Evolutionary conservation across 352 stramenopile genomes (phyloP).

Genomic region (Phytophthora rubi): DNA sequence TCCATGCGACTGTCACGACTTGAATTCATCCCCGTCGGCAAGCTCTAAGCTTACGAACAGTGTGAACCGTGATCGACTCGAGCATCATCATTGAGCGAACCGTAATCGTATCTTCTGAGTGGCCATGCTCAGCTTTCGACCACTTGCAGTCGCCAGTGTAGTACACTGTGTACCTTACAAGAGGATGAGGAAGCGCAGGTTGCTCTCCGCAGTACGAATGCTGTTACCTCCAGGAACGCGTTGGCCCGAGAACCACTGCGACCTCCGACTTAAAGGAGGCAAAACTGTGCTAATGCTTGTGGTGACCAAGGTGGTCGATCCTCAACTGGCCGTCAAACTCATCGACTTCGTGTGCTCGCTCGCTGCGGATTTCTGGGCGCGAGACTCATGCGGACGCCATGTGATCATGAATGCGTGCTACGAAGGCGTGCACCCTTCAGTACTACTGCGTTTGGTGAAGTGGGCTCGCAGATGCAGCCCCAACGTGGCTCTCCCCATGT

Average conservation of each 20-base stretch:
- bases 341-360: constrained; percentile 14
- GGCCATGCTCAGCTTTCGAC: background rate
- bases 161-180: background rate
- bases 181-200: constrained; percentile 8
- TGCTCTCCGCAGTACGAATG: constrained; percentile 1
- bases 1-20: background rate
- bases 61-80: background rate
- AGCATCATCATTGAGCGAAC: constrained; percentile 2
- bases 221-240: constrained; percentile 4
- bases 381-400: constrained; percentile 6
- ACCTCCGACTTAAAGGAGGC: constrained; percentile 11
- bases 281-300: constrained; percentile 26
- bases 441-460: constrained; percentile 16
- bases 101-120: background rate
- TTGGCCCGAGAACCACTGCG: constrained; percentile 2
- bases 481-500: constrained; percentile 20
- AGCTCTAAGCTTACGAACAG: background rate
- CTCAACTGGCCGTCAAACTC: constrained; percentile 19
- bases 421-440: constrained; percentile 12
- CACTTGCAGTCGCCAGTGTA: background rate
- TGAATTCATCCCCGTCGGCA: no score
- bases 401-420: constrained; percentile 23
- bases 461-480: constrained; percentile 8
- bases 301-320: background rate
- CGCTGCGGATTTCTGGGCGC: constrained; percentile 13